Percentiles rank a stretch among this genome's conserved stretches.
Evolutionary conservation across 768 basidiomycete species (phyloP).

Genomic region (Zangia roseola): DNA sequence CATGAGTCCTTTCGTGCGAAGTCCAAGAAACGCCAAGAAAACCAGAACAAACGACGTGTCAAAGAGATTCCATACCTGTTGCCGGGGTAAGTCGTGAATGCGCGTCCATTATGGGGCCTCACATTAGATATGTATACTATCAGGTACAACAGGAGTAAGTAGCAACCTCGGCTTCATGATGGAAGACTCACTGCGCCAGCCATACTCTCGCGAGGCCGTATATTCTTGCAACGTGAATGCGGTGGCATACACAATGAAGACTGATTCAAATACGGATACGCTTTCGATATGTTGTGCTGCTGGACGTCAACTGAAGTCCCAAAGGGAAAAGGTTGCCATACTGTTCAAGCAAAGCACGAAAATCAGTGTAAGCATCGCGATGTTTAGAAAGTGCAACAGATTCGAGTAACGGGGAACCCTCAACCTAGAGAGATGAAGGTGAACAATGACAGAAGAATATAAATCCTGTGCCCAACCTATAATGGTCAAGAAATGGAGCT

Average conservation of each 20-base stretch:
- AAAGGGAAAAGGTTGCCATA: conserved; percentile 36
- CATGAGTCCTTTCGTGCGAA: conserved; percentile 64
- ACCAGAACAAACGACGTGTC: conserved; percentile 73
- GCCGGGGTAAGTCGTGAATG: conserved; percentile 1
- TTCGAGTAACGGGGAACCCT: conserved; percentile 81
- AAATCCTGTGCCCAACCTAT: conserved; percentile 45
- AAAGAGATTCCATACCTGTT: conserved; percentile 88
- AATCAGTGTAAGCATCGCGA: conserved; percentile 60
- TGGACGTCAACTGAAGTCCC: conserved; percentile 3
- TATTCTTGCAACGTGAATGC: conserved; percentile 88
- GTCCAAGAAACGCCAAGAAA: conserved; percentile 62
- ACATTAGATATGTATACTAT: conserved; percentile 85
- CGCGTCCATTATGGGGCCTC: conserved; percentile 4
- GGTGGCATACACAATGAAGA: conserved; percentile 72
- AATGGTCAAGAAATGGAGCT: conserved; percentile 81
- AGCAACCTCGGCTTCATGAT: neutral
- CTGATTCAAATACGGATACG: conserved; percentile 60
- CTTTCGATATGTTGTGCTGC: conserved; percentile 55
- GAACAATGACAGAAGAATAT: neutral
- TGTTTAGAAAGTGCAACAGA: conserved; percentile 77
- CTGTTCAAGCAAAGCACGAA: conserved; percentile 77
- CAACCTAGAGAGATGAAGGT: conserved; percentile 43
- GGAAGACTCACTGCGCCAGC: conserved; percentile 74
- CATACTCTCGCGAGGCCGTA: conserved; percentile 82
- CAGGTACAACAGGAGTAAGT: neutral